Percentiles rank a stretch among this genome's conserved stretches.
Conservation (phyloP, 352 stramenopile species). For the Peronospora belbahrii region DNA sequence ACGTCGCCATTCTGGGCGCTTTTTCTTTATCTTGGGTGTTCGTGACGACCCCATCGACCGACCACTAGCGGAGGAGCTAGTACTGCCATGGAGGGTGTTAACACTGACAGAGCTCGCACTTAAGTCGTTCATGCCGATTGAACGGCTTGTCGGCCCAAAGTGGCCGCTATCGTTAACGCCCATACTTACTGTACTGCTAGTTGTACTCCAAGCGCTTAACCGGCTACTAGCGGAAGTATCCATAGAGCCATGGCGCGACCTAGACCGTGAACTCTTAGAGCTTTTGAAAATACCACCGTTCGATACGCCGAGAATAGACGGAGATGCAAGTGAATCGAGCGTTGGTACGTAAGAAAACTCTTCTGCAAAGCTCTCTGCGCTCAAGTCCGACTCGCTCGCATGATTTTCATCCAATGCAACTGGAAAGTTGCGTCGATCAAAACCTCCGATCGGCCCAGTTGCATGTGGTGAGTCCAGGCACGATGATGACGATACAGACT, state of each 20-base stretch:
- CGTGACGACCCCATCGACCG: constrained; percentile 9
- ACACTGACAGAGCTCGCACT: constrained; percentile 16
- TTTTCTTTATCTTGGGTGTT: constrained; percentile 29
- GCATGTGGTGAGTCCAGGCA: constrained; percentile 39
- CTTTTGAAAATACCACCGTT: constrained; percentile 11
- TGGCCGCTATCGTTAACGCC: constrained; percentile 24
- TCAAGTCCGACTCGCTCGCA: constrained; percentile 34
- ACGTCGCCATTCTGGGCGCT: constrained; percentile 29
- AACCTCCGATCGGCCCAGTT: constrained; percentile 25
- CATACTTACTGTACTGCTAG: constrained; percentile 25
- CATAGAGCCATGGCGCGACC: constrained; percentile 24
- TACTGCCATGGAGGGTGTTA: constrained; percentile 21
- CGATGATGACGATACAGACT: constrained; percentile 34
- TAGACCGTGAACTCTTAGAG: constrained; percentile 13
- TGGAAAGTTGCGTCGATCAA: constrained; percentile 21
- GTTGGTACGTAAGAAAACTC: constrained; percentile 41
- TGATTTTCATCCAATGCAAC: constrained; percentile 42
- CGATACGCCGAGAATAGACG: constrained; percentile 24
- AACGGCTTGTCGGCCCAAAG: constrained; percentile 9
- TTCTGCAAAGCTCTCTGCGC: constrained; percentile 33
- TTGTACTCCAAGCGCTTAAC: constrained; percentile 19
- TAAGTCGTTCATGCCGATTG: constrained; percentile 5
- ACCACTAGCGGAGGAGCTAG: constrained; percentile 8
- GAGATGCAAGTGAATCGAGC: constrained; percentile 29
- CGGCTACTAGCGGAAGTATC: constrained; percentile 21